phyloP scores from a whole-genome alignment of 2,329 filamentous ascomycete genomes.

The Phoma sp. region DNA sequence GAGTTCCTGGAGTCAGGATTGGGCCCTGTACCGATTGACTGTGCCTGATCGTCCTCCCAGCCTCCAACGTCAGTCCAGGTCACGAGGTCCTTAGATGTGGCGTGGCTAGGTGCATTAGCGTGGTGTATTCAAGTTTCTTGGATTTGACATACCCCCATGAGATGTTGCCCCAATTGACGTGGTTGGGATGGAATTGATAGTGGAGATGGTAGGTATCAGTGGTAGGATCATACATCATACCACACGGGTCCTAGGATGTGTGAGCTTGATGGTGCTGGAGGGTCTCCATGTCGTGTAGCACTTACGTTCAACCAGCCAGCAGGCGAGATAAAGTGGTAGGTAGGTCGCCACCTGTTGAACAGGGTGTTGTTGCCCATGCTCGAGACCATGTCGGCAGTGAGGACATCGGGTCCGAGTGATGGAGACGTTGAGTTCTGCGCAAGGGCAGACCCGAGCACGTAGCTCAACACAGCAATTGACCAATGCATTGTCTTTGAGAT shows the following conservation, averaged over 20 bases:
- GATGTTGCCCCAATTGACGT: constrained; percentile 58
- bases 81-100: constrained; percentile 59
- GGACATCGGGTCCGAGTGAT: constrained; percentile 29
- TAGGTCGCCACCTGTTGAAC: constrained; percentile 58
- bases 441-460: constrained; percentile 32
- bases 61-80: constrained; percentile 55
- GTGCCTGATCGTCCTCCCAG: constrained; percentile 55
- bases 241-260: constrained; percentile 56
- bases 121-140: constrained; percentile 31
- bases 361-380: constrained; percentile 56
- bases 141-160: constrained; percentile 38
- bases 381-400: constrained; percentile 39
- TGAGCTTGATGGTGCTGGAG: constrained; percentile 9
- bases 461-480: constrained; percentile 32
- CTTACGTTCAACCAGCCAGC: constrained; percentile 57
- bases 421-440: constrained; percentile 28
- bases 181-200: constrained; percentile 61
- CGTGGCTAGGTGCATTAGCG: constrained; percentile 56
- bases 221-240: constrained; percentile 58
- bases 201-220: constrained; percentile 60
- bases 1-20: constrained; percentile 37
- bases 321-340: constrained; percentile 56
- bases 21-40: constrained; percentile 51
- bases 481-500: constrained; percentile 29
- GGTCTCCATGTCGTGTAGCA: not conserved